A percentile compares a stretch with the other conserved stretches of the same genome.
Evolutionary conservation across 805 yeast species (phyloP).

Genomic region (Yamadazyma sp.): DNA sequence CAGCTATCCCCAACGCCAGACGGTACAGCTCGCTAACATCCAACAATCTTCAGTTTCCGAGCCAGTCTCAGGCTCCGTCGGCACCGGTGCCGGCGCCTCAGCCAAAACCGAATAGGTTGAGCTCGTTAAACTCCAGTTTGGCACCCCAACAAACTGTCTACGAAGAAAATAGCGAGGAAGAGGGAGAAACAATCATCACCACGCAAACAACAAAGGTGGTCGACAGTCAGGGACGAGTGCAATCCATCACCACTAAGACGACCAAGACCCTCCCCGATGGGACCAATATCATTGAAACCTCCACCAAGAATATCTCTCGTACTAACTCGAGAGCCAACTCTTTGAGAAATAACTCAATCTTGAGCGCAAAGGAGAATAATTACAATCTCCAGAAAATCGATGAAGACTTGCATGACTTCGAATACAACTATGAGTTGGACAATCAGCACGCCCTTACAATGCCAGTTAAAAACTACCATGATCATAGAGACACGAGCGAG

Average conservation of each 20-base stretch:
- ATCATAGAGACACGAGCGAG: conserved; percentile 4
- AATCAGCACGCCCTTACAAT: conserved; percentile 8
- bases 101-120: conserved; percentile 9
- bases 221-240: conserved; percentile 40
- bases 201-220: conserved; percentile 44
- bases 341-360: conserved; percentile 23
- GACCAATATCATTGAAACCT: conserved; percentile 42
- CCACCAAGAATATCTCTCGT: conserved; percentile 40
- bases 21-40: conserved; percentile 22
- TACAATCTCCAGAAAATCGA: conserved; percentile 39
- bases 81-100: not conserved
- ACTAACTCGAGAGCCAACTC: conserved; percentile 34
- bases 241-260: conserved; percentile 40
- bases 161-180: conserved; percentile 14
- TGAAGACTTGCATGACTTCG: conserved; percentile 44
- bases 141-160: not conserved
- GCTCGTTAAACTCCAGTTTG: conserved; percentile 15
- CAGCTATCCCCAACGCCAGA: conserved; percentile 16
- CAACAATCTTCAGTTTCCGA: too few relatives aligned
- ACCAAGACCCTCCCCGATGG: conserved; percentile 41
- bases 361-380: conserved; percentile 14
- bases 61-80: conserved; percentile 7
- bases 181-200: conserved; percentile 30
- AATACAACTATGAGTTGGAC: conserved; percentile 40
- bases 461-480: conserved; percentile 1